These are phyloP conservation scores for Blastocystis sp. DNA, from an alignment of 352 stramenopile species.

Conservation along the genomic window DNA sequence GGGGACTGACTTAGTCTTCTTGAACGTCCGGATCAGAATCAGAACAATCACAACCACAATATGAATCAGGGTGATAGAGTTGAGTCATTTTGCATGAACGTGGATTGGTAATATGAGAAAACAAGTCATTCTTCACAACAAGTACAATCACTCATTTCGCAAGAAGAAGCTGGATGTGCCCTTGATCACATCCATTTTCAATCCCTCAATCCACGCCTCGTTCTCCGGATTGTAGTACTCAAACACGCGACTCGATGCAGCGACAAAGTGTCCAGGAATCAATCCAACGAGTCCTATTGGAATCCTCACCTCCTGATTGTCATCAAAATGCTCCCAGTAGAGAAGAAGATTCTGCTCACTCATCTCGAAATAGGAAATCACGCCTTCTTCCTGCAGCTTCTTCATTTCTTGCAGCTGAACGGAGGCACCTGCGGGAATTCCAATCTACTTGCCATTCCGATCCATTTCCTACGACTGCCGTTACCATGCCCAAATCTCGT, in stretches of 20 bases:
- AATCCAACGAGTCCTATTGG: neutral
- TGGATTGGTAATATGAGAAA: no score
- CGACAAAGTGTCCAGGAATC: neutral
- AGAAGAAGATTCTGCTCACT: neutral
- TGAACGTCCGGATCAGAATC: no score
- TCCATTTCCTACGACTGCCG: constrained; percentile 9
- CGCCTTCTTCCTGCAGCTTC: neutral
- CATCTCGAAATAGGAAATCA: constrained; percentile 27
- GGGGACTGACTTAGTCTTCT: no score
- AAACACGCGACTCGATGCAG: neutral
- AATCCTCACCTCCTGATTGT: neutral
- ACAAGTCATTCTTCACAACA: neutral
- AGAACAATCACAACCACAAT: no score
- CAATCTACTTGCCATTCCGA: neutral
- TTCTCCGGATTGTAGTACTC: constrained; percentile 52
- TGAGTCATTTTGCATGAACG: no score
- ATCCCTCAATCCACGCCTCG: neutral
- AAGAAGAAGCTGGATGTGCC: neutral
- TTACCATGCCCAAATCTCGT: constrained; percentile 3
- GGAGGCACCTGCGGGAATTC: neutral
- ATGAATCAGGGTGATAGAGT: no score
- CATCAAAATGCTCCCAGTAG: constrained; percentile 23
- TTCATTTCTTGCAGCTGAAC: constrained; percentile 29
- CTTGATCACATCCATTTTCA: no score
- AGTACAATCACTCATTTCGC: neutral